Evolutionary conservation across 2,329 filamentous ascomycete species (phyloP).

Genomic region (Coniochaeta sp.): DNA sequence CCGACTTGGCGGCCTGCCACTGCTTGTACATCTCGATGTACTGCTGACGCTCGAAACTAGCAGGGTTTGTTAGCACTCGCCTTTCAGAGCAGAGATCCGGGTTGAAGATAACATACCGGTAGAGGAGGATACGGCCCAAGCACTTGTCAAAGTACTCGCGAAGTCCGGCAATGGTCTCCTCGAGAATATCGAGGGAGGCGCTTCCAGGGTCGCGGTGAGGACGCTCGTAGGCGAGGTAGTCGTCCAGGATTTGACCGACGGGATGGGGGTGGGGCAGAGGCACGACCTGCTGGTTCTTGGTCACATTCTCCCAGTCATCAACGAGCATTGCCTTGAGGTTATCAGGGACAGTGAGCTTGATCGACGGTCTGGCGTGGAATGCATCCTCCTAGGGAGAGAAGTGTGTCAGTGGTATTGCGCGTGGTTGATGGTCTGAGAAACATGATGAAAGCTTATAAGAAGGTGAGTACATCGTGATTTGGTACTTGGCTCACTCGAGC

Average conservation of each 20-base stretch:
- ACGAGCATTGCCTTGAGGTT: conserved; percentile 87
- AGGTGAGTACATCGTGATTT: background rate
- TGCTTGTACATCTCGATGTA: conserved; percentile 70
- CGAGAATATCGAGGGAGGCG: conserved; percentile 74
- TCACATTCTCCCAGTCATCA: conserved; percentile 98
- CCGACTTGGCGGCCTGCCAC: conserved; percentile 52
- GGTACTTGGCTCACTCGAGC: background rate
- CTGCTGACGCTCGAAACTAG: conserved; percentile 84
- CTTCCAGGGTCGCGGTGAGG: conserved; percentile 58
- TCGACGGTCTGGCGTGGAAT: conserved; percentile 76
- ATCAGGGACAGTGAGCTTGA: conserved; percentile 82
- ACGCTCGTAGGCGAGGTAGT: conserved; percentile 68
- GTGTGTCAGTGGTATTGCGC: background rate
- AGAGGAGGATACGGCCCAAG: conserved; percentile 81
- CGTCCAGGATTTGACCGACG: conserved; percentile 69
- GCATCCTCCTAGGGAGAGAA: conserved; percentile 66
- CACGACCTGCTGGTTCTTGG: conserved; percentile 87
- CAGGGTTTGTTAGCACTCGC: background rate
- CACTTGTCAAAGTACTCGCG: conserved; percentile 92
- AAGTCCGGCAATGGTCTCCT: conserved; percentile 80
- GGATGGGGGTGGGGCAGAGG: conserved; percentile 72
- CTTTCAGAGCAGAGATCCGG: background rate
- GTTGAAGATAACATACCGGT: conserved; percentile 43
- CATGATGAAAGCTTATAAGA: background rate
- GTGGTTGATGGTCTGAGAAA: background rate